Conservation (phyloP, 2,329 filamentous ascomycete genomes). For the Fusarium miscanthi region DNA sequence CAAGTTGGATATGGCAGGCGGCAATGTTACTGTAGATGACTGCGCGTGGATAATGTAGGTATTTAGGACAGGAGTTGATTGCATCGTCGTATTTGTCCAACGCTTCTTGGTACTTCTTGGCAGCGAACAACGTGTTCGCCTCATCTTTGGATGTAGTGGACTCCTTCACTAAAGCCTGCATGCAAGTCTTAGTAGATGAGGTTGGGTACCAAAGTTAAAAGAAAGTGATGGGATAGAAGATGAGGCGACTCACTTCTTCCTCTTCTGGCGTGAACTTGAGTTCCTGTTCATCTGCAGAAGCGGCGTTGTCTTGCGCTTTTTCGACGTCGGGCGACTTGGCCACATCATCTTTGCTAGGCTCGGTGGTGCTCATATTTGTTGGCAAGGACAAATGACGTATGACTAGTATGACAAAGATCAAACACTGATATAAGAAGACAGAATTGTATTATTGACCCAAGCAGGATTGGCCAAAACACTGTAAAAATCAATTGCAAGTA, state of each 20-base stretch:
- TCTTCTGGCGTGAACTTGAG: slow-evolving; percentile 64
- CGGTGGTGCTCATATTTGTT: slow-evolving; percentile 9
- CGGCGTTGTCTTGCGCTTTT: neutral
- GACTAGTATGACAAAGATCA: neutral
- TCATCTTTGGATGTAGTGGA: slow-evolving; percentile 78
- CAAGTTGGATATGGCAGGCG: slow-evolving; percentile 86
- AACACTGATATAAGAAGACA: too few relatives aligned
- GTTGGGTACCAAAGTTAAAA: neutral
- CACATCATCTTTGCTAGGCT: neutral
- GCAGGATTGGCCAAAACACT: neutral
- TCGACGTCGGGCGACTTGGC: neutral
- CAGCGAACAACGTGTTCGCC: slow-evolving; percentile 83
- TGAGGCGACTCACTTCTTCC: slow-evolving; percentile 60
- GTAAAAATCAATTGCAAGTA: too few relatives aligned
- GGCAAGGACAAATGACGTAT: neutral
- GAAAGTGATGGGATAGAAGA: neutral
- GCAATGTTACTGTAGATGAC: slow-evolving; percentile 90
- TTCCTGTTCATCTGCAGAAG: slow-evolving; percentile 40
- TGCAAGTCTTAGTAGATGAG: neutral
- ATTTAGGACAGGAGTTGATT: slow-evolving; percentile 80
- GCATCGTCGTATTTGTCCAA: slow-evolving; percentile 87
- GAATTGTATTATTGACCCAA: too few relatives aligned
- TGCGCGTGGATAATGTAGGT: slow-evolving; percentile 88
- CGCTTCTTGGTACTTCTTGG: slow-evolving; percentile 78
- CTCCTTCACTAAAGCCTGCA: slow-evolving; percentile 73